Evolutionary conservation across 495 filamentous ascomycete genomes (phyloP).

Genomic region (Lasiosphaeriaceae sp.): DNA sequence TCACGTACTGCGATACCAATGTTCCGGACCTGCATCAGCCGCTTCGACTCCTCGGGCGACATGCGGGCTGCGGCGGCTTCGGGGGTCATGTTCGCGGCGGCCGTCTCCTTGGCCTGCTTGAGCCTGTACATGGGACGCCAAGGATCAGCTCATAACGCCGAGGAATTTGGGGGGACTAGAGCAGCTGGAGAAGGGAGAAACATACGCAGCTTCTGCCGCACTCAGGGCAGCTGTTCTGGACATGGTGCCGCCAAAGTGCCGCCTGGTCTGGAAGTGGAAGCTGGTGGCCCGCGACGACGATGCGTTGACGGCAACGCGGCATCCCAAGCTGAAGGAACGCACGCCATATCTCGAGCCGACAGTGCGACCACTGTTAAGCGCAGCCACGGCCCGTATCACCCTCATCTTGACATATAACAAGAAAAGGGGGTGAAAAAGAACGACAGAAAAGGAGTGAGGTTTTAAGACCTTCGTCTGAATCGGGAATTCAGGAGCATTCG

Average conservation of each 20-base stretch:
- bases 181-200: neutral
- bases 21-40: slow-evolving; percentile 79
- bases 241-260: slow-evolving; percentile 27
- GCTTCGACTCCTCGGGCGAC: slow-evolving; percentile 70
- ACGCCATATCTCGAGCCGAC: slow-evolving; percentile 27
- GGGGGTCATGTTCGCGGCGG: slow-evolving; percentile 40
- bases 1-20: slow-evolving; percentile 91
- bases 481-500: slow-evolving; percentile 6
- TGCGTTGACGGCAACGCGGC: slow-evolving; percentile 13
- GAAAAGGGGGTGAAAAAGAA: slow-evolving; percentile 21
- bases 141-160: neutral
- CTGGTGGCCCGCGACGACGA: slow-evolving; percentile 14
- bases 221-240: slow-evolving; percentile 18
- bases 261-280: slow-evolving; percentile 16
- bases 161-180: neutral
- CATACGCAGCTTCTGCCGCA: slow-evolving; percentile 36
- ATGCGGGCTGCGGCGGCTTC: slow-evolving; percentile 52
- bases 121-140: slow-evolving; percentile 21
- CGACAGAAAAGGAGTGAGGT: slow-evolving; percentile 10
- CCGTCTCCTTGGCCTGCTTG: slow-evolving; percentile 41
- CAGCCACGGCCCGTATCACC: slow-evolving; percentile 40
- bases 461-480: neutral
- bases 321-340: slow-evolving; percentile 28
- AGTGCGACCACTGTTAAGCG: slow-evolving; percentile 37
- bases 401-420: slow-evolving; percentile 33